Percentiles rank a stretch among this genome's conserved stretches.
Conservation (phyloP, 306 rosid genomes). For the Quercus wislizeni region DNA sequence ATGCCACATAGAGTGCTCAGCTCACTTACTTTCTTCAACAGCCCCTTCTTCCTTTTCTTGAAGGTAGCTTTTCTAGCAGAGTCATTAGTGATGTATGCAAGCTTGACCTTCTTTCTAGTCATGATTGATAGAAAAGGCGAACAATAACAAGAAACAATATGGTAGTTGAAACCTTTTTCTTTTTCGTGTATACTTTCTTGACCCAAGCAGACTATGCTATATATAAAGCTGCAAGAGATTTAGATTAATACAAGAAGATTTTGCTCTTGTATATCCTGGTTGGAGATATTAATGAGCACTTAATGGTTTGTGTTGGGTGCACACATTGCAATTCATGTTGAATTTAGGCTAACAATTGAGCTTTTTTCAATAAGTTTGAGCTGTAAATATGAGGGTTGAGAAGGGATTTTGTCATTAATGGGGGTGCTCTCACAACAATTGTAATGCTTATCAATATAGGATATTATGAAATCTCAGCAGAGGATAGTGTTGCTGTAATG, state of each 20-base stretch:
- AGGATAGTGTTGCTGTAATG: neutral
- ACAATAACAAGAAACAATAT: neutral
- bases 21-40: slow-evolving; percentile 55
- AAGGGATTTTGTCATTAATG: neutral
- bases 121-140: slow-evolving; percentile 12
- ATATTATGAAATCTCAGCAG: neutral
- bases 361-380: neutral
- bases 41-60: slow-evolving; percentile 64
- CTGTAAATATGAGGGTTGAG: neutral
- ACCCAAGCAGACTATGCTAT: neutral
- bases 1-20: slow-evolving; percentile 55
- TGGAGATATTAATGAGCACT: neutral
- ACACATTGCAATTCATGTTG: too few species aligned
- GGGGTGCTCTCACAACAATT: neutral
- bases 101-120: slow-evolving; percentile 57
- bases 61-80: slow-evolving; percentile 51
- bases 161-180: neutral
- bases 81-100: slow-evolving; percentile 33
- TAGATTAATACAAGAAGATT: neutral
- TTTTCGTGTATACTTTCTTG: neutral
- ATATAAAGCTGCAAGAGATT: neutral
- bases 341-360: too few species aligned
- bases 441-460: neutral
- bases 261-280: neutral
- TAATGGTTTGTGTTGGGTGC: neutral